phyloP scores from a whole-genome alignment of 139 green algal species.

The Edaphochlamys debaryana region DNA sequence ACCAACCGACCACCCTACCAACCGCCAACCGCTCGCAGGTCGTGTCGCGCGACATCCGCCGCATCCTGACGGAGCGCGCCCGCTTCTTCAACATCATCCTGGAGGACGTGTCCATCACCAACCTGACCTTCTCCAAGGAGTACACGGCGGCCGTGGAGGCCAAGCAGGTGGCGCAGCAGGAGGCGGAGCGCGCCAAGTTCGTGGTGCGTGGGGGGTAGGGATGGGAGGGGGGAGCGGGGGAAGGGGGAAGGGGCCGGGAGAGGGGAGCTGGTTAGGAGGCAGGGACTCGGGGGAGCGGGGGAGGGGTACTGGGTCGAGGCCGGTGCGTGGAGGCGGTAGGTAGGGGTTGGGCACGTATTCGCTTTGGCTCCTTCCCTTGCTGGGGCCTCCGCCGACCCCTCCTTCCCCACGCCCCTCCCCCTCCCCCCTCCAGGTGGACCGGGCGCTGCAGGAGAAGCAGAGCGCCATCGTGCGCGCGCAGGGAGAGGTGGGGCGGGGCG shows the following conservation, averaged over 20 bases:
- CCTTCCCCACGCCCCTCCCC: too few species aligned
- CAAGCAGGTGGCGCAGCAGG: conserved; percentile 98
- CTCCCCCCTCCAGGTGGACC: too few species aligned
- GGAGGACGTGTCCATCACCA: conserved; percentile 99
- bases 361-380: too few species aligned
- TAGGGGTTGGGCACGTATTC: too few species aligned
- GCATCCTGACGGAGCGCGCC: conserved; percentile 91
- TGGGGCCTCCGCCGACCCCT: too few species aligned
- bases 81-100: conserved; percentile 96
- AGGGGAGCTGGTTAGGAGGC: too few species aligned
- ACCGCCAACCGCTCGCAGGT: neutral
- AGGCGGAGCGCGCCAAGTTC: conserved; percentile 97
- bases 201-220: conserved; percentile 74
- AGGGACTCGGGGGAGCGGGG: too few species aligned
- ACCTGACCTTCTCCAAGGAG: conserved; percentile 96
- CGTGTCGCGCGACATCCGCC: conserved; percentile 85
- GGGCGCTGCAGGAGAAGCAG: conserved; percentile 97
- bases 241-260: too few species aligned
- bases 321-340: too few species aligned
- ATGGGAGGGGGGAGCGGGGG: too few species aligned
- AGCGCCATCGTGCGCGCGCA: conserved; percentile 91
- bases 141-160: conserved; percentile 97
- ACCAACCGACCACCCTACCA: neutral
- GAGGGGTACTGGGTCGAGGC: too few species aligned
- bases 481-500: conserved; percentile 79